These are phyloP conservation scores for sunflower (Helianthus annuus) DNA, from an alignment of 129 eudicot genomes.

Conservation along the genomic window DNA sequence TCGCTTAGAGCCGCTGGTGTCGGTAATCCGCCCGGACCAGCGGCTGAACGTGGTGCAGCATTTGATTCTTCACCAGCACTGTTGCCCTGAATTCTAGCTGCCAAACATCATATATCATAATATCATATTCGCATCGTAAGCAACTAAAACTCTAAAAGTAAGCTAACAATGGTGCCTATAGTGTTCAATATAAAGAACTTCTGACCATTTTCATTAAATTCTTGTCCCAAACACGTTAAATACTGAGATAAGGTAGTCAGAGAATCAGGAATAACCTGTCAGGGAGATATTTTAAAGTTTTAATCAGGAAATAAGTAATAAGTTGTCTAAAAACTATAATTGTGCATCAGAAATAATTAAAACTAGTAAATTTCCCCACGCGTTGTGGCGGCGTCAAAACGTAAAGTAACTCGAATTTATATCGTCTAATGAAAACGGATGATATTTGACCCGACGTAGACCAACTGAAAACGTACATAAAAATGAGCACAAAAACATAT, in stretches of 20 bases:
- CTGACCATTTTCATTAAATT: slow-evolving; percentile 60
- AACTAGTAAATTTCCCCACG: too few relatives aligned
- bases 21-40: slow-evolving; percentile 53
- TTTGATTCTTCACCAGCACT: slow-evolving; percentile 38
- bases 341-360: not conserved
- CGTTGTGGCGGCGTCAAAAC: too few relatives aligned
- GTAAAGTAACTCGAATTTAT: too few relatives aligned
- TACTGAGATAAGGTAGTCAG: slow-evolving; percentile 72
- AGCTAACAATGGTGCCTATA: not conserved
- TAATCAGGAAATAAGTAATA: not conserved
- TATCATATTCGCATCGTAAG: slow-evolving; percentile 21
- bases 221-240: slow-evolving; percentile 60
- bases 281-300: not conserved
- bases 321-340: slow-evolving; percentile 1
- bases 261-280: slow-evolving; percentile 87
- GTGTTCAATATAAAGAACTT: not conserved
- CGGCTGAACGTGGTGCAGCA: slow-evolving; percentile 30
- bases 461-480: too few relatives aligned
- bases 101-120: slow-evolving; percentile 31
- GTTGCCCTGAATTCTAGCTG: slow-evolving; percentile 48
- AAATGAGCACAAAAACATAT: too few relatives aligned
- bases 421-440: too few relatives aligned
- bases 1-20: slow-evolving; percentile 79
- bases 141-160: not conserved
- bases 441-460: too few relatives aligned